Base-by-base conservation (phyloP, 148 eudicot genomes). In the Nepenthes mirabilis region DNA sequence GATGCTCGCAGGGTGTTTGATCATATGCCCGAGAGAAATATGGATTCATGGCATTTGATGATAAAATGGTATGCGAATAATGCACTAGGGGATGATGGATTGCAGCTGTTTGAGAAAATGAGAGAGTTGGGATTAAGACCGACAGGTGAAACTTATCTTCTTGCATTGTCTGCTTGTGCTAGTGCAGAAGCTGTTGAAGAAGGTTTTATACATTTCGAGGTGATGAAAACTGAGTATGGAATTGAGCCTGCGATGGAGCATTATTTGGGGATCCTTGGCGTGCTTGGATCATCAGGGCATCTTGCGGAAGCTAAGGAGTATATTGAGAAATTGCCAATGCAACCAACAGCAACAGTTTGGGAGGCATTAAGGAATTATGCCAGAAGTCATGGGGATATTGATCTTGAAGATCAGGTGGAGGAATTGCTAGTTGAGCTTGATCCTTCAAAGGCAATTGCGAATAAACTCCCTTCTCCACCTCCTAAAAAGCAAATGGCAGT, bases 181-280 rank as follows among this genome's bases (percentile, higher is more conserved):
- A 82, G 83, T 72, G 95, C 95, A 11, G 95, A 84, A 47, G 95
- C 91, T 50, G 74, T 87, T 11, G 91, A 87, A 67, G 97, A 87
- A 71, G 95, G 77, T 43, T 91, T 84, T 56, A 55, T 87, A 47
- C 81, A 82, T 72, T 77, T 87, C 12, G 82, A 88, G 45, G 68
- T 77, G 43, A 87, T 91, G 97, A 78, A 77, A 56, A 64, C 67
- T 0, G 93, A 85, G 55, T 69, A 83, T 58, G 86, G 82, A n/a
- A 83, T 91, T 55, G 64, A 77, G 67, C 93, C 95, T 10, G 62
- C 62, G 40, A 61, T 75, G 50, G 95, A 91, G 57, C 97, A 91
- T 66, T 83, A 91, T 76, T 55, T 87, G 65, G 84, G 78, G 11
- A 76, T 87, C 49, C 58, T 91, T 37, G 85, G 81, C 43, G 84